Evolutionary conservation across 768 basidiomycete genomes (phyloP).

Genomic region (Saitozyma podzolica): DNA sequence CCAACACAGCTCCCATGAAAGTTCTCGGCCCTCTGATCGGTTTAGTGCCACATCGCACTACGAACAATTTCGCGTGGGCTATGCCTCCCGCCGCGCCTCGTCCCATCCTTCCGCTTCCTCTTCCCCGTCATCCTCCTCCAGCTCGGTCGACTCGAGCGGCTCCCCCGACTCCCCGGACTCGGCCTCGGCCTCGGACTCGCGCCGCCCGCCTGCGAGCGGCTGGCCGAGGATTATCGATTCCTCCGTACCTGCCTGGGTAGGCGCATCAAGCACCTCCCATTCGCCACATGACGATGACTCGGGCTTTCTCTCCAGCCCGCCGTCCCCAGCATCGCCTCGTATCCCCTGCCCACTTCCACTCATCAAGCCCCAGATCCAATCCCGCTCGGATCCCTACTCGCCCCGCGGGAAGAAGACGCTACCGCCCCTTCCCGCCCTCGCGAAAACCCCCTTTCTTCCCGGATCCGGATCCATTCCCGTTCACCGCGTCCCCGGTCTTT

Average conservation of each 20-base stretch:
- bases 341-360: background rate
- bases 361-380: background rate
- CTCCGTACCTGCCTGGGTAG: background rate
- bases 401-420: conserved; percentile 22
- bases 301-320: background rate
- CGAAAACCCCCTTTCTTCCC: conserved; percentile 35
- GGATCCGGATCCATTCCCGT: conserved; percentile 11
- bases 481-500: conserved; percentile 6
- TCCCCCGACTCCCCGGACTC: background rate
- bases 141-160: conserved; percentile 3
- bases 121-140: conserved; percentile 9
- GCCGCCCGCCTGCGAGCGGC: background rate
- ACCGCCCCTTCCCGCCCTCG: conserved; percentile 30
- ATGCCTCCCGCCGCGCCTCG: conserved; percentile 25
- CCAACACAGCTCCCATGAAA: background rate
- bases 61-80: background rate
- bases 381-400: background rate
- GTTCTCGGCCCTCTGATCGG: background rate
- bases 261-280: conserved; percentile 28
- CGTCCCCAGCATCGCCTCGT: conserved; percentile 3
- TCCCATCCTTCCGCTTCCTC: conserved; percentile 29
- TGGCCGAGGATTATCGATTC: background rate
- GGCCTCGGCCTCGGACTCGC: conserved; percentile 1
- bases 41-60: background rate
- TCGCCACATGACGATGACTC: conserved; percentile 11